These are phyloP conservation scores for Canavalia ensiformis DNA, from an alignment of 306 rosid genomes.

Conservation along the genomic window DNA sequence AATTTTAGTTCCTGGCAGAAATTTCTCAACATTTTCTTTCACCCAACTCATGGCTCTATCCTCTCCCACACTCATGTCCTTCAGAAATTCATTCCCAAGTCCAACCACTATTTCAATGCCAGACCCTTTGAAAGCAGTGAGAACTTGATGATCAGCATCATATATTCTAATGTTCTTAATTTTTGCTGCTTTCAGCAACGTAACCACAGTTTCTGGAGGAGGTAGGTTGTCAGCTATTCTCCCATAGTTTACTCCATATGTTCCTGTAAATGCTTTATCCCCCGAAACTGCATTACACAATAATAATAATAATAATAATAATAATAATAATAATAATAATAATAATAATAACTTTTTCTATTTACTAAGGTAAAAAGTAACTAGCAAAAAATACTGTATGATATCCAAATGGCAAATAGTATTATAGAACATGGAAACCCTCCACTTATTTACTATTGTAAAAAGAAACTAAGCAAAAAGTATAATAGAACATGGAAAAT, in stretches of 20 bases:
- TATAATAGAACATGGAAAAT: background rate
- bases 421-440: background rate
- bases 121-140: constrained; percentile 81
- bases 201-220: constrained; percentile 78
- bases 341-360: background rate
- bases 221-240: constrained; percentile 85
- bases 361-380: background rate
- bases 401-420: background rate
- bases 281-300: constrained; percentile 43
- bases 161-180: constrained; percentile 78
- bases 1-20: constrained; percentile 76
- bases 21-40: constrained; percentile 79
- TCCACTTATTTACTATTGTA: background rate
- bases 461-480: background rate
- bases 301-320: background rate
- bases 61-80: constrained; percentile 71
- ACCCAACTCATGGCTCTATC: constrained; percentile 89
- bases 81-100: constrained; percentile 63
- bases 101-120: constrained; percentile 75
- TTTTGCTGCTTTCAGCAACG: constrained; percentile 86
- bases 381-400: background rate
- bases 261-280: constrained; percentile 65
- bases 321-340: background rate
- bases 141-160: constrained; percentile 70
- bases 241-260: constrained; percentile 94